A percentile compares a stretch with the other conserved stretches of the same genome.
phyloP scores from a whole-genome alignment of 176 grass and related monocot species.

The Triticum dicoccoides region DNA sequence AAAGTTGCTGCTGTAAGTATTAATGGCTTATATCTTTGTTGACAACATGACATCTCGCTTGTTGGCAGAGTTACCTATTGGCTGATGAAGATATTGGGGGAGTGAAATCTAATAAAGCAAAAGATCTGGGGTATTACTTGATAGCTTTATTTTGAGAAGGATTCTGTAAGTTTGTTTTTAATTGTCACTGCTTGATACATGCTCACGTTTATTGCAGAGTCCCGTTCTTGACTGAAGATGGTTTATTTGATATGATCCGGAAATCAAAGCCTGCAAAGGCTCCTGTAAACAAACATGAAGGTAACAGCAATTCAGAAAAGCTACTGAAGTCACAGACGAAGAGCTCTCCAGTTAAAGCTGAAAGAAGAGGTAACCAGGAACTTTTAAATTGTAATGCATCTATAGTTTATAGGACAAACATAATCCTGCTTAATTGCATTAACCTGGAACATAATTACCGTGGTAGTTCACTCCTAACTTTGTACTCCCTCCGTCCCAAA shows the following conservation, averaged over 20 bases:
- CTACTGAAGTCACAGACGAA: slow-evolving; percentile 52
- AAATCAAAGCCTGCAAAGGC: slow-evolving; percentile 80
- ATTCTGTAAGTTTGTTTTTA: neutral
- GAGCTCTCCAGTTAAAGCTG: slow-evolving; percentile 62
- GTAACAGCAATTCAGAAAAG: slow-evolving; percentile 46
- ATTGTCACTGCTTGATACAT: slow-evolving; percentile 27
- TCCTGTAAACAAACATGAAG: slow-evolving; percentile 42
- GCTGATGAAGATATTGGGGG: slow-evolving; percentile 96
- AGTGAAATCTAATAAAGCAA: slow-evolving; percentile 91
- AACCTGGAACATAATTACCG: slow-evolving; percentile 12
- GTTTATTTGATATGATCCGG: slow-evolving; percentile 89
- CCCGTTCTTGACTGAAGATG: slow-evolving; percentile 91
- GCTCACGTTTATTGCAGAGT: slow-evolving; percentile 48
- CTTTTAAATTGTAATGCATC: slow-evolving; percentile 24
- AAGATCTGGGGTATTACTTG: slow-evolving; percentile 71
- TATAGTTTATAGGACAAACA: slow-evolving; percentile 6
- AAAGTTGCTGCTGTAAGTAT: slow-evolving; percentile 4
- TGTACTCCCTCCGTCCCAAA: too few species aligned
- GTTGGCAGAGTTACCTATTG: slow-evolving; percentile 82
- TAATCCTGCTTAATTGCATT: slow-evolving; percentile 8
- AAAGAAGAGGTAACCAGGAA: slow-evolving; percentile 56
- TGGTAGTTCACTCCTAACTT: slow-evolving; percentile 1
- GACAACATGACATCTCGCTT: neutral
- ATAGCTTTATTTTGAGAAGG: slow-evolving; percentile 20
- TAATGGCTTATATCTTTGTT: slow-evolving; percentile 27